Conservation (phyloP, 2,329 filamentous ascomycete genomes). For the Zymoseptoria pseudotritici region DNA sequence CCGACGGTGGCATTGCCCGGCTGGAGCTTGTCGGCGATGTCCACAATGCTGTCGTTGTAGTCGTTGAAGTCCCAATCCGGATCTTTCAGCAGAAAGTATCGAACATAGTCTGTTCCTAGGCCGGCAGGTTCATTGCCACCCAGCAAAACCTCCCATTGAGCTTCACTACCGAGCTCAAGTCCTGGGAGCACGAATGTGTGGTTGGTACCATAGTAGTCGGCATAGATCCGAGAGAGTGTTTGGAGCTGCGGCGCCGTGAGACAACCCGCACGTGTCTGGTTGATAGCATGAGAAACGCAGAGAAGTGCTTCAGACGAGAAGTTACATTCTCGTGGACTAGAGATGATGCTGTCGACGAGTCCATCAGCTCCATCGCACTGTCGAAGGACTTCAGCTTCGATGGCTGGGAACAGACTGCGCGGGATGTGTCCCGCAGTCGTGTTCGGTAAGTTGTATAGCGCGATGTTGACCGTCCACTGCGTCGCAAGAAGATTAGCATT, state of each 20-base stretch:
- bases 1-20: conserved; percentile 45
- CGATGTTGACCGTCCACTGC: conserved; percentile 38
- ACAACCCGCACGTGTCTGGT: conserved; percentile 29
- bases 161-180: conserved; percentile 33
- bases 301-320: conserved; percentile 38
- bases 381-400: conserved; percentile 39
- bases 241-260: conserved; percentile 39
- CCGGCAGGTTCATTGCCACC: conserved; percentile 31
- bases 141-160: conserved; percentile 32
- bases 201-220: conserved; percentile 35
- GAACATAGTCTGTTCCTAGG: conserved; percentile 33
- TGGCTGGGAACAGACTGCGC: conserved; percentile 35
- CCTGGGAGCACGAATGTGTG: conserved; percentile 36
- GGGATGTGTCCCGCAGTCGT: conserved; percentile 41
- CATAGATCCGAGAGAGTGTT: conserved; percentile 38
- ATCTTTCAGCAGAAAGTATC: conserved; percentile 38
- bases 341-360: conserved; percentile 44
- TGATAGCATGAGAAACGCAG: conserved; percentile 27
- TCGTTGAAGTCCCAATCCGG: conserved; percentile 33
- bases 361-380: conserved; percentile 49
- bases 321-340: conserved; percentile 39
- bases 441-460: conserved; percentile 42
- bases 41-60: conserved; percentile 34
- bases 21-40: conserved; percentile 34
- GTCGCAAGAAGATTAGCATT: background rate